These are phyloP conservation scores for Strigomonas oncopelti DNA, from an alignment of 208 protist species.

Conservation along the genomic window DNA sequence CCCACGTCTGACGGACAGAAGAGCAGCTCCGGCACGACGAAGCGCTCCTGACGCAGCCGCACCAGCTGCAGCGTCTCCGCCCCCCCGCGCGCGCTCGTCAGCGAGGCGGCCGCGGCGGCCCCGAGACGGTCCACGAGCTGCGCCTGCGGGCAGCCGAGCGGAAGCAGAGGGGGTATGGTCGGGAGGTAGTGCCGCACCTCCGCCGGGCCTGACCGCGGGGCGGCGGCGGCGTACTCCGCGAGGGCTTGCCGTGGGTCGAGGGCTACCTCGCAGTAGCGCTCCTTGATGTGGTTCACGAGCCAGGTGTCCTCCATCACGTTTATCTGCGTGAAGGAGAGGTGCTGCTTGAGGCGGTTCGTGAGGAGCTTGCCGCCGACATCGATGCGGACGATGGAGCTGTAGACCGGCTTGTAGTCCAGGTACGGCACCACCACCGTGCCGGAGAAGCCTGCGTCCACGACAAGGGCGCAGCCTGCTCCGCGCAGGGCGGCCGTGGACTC, in stretches of 20 bases:
- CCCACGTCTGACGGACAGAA: conserved; percentile 70
- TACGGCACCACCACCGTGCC: conserved; percentile 70
- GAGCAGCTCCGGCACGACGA: conserved; percentile 76
- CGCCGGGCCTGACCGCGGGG: neutral
- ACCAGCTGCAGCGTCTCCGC: conserved; percentile 15
- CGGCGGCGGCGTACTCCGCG: neutral
- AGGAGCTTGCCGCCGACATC: conserved; percentile 80
- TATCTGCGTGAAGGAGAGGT: conserved; percentile 72
- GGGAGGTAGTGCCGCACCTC: conserved; percentile 66
- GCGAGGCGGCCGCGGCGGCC: conserved; percentile 9
- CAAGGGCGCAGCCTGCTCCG: conserved; percentile 28
- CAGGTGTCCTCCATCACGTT: conserved; percentile 79
- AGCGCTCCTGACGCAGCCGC: conserved; percentile 60
- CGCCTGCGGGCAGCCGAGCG: conserved; percentile 53
- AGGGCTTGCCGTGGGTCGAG: conserved; percentile 14
- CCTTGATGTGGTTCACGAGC: conserved; percentile 82
- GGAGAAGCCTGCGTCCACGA: conserved; percentile 82
- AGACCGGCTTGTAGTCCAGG: conserved; percentile 61
- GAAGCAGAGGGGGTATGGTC: conserved; percentile 58
- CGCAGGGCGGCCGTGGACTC: neutral
- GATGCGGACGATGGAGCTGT: conserved; percentile 49
- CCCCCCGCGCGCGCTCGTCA: neutral
- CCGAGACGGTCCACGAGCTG: conserved; percentile 34
- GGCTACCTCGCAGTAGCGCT: conserved; percentile 54
- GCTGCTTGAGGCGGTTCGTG: conserved; percentile 74